Evolutionary conservation across 2,329 filamentous ascomycete species (phyloP).

Genomic region (Aspergillus vadensis): DNA sequence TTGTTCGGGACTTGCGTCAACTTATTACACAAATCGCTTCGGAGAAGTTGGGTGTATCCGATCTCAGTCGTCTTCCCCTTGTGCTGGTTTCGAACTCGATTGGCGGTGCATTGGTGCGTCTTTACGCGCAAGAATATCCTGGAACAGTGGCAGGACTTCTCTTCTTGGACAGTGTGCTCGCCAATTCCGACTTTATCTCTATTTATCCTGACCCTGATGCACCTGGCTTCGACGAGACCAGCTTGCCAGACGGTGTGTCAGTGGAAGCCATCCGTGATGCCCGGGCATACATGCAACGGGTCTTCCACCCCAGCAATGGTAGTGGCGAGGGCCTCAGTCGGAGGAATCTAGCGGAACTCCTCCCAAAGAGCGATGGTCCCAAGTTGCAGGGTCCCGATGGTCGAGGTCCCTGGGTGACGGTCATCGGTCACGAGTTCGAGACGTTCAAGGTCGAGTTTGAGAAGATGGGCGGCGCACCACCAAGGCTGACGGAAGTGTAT

Average conservation of each 20-base stretch:
- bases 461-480: constrained; percentile 33
- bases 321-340: constrained; percentile 55
- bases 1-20: constrained; percentile 41
- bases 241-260: constrained; percentile 45
- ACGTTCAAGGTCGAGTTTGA: constrained; percentile 52
- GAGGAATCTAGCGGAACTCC: constrained; percentile 44
- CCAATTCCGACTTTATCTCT: constrained; percentile 58
- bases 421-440: constrained; percentile 58
- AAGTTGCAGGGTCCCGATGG: constrained; percentile 40
- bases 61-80: constrained; percentile 33
- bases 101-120: constrained; percentile 54
- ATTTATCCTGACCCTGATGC: constrained; percentile 59
- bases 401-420: constrained; percentile 46
- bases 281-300: constrained; percentile 33
- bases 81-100: constrained; percentile 56
- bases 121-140: constrained; percentile 53
- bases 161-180: constrained; percentile 60
- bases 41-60: constrained; percentile 27
- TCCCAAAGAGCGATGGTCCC: constrained; percentile 50
- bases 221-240: constrained; percentile 45
- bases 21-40: constrained; percentile 46
- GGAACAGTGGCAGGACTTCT: constrained; percentile 50
- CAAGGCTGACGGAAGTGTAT: constrained; percentile 51
- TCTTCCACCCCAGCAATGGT: constrained; percentile 54
- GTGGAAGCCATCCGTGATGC: constrained; percentile 38